Percentiles rank a stretch among this genome's conserved stretches.
phyloP scores from a whole-genome alignment of 1,284 basidiomycete genomes.

The Schizopora paradoxa region DNA sequence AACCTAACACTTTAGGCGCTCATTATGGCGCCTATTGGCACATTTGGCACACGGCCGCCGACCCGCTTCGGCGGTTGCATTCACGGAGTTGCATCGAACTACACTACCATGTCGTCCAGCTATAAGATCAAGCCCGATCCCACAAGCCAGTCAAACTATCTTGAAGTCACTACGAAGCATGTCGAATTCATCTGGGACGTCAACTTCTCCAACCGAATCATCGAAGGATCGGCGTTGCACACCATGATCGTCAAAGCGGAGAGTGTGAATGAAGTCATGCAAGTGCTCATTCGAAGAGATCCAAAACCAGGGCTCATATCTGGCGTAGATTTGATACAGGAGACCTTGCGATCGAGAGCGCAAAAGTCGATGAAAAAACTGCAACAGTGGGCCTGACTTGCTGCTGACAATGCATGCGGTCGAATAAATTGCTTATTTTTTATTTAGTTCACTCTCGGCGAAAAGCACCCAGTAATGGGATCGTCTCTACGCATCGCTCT shows the following conservation, averaged over 20 bases:
- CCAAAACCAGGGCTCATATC: no score
- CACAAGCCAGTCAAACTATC: conserved; percentile 78
- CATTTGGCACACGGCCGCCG: no score
- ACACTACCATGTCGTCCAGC: conserved; percentile 7
- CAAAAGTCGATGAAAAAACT: no score
- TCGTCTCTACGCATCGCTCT: conserved; percentile 57
- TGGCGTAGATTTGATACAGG: conserved; percentile 75
- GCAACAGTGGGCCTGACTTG: no score
- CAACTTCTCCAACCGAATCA: conserved; percentile 65
- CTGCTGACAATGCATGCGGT: conserved; percentile 7
- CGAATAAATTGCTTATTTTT: conserved; percentile 8
- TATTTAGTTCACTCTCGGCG: conserved; percentile 46
- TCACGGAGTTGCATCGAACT: no score
- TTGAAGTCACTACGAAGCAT: conserved; percentile 61
- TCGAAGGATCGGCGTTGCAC: conserved; percentile 74
- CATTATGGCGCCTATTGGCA: no score
- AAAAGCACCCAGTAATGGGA: conserved; percentile 66
- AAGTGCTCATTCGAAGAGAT: conserved; percentile 24
- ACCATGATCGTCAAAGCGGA: conserved; percentile 53
- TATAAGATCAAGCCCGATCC: conserved; percentile 45
- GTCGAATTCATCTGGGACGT: conserved; percentile 79
- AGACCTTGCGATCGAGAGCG: conserved; percentile 61
- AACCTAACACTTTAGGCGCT: no score
- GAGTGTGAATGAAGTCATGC: conserved; percentile 64
- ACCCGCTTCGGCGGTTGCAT: no score